phyloP scores from a whole-genome alignment of 2,329 filamentous ascomycete genomes.

The Stemphylium lycopersici region DNA sequence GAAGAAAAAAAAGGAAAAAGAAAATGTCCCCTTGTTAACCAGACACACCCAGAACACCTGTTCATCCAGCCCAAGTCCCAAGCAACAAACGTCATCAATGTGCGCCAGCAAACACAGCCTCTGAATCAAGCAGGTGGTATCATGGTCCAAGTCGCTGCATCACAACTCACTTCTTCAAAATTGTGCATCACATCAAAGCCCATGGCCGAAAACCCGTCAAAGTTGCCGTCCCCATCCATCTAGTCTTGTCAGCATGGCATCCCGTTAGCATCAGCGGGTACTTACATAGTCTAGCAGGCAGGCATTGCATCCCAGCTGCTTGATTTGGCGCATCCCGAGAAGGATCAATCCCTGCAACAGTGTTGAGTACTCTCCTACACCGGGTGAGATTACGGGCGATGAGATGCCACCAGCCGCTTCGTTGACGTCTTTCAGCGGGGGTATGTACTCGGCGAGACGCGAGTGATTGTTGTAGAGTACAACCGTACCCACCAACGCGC shows the following conservation, averaged over 20 bases:
- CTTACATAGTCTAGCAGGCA: constrained; percentile 82
- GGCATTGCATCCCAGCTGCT: constrained; percentile 73
- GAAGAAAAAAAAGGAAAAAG: too few relatives aligned
- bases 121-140: constrained; percentile 50
- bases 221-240: constrained; percentile 74
- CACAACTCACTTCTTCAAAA: constrained; percentile 80
- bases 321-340: constrained; percentile 82
- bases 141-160: constrained; percentile 67
- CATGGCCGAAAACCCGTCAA: constrained; percentile 77
- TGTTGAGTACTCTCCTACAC: constrained; percentile 70
- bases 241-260: constrained; percentile 49
- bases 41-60: background rate
- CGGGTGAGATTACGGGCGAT: constrained; percentile 75
- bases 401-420: constrained; percentile 76
- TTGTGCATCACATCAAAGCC: constrained; percentile 79
- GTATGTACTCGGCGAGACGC: constrained; percentile 71
- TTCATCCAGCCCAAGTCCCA: background rate
- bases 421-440: constrained; percentile 66
- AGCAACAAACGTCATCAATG: background rate
- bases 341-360: constrained; percentile 80
- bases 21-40: too few relatives aligned
- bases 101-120: background rate
- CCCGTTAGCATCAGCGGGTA: constrained; percentile 21
- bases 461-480: constrained; percentile 78
- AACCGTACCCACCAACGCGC: constrained; percentile 75